Percentiles rank a stretch among this genome's conserved stretches.
Conservation (phyloP, 2,329 filamentous ascomycete species). For the Alternaria dauci region DNA sequence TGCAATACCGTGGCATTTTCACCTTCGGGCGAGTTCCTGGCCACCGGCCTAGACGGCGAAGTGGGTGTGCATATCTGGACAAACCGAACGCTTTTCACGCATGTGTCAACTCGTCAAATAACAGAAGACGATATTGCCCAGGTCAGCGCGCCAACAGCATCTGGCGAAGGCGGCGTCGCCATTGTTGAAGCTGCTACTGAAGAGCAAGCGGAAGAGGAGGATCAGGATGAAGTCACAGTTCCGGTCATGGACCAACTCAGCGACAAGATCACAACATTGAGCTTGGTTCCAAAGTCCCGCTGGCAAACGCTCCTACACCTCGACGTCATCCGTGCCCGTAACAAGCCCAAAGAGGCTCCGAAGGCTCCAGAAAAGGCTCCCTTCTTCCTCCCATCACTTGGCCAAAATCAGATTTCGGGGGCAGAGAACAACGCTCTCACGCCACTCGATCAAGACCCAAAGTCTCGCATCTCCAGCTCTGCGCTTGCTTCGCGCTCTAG, state of each 20-base stretch:
- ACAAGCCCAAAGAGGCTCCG: conserved; percentile 90
- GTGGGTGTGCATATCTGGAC: conserved; percentile 96
- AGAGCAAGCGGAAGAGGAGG: conserved; percentile 54
- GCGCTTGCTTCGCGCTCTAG: conserved; percentile 42
- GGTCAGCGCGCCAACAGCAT: conserved; percentile 74
- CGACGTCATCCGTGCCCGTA: conserved; percentile 87
- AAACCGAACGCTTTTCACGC: conserved; percentile 89
- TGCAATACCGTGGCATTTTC: conserved; percentile 91
- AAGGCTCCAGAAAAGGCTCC: conserved; percentile 94
- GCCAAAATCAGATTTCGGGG: conserved; percentile 39
- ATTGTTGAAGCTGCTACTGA: conserved; percentile 80
- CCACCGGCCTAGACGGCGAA: conserved; percentile 81
- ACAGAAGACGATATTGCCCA: conserved; percentile 75
- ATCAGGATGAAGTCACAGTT: conserved; percentile 54
- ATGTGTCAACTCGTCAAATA: conserved; percentile 85
- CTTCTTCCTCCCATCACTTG: conserved; percentile 85
- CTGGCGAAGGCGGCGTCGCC: conserved; percentile 80
- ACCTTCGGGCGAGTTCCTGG: conserved; percentile 89
- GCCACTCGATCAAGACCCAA: conserved; percentile 24
- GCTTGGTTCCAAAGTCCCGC: conserved; percentile 84
- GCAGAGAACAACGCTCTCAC: conserved; percentile 24
- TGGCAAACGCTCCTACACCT: conserved; percentile 96
- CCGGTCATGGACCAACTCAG: conserved; percentile 78
- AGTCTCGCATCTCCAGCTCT: conserved; percentile 47
- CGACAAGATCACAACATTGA: conserved; percentile 84